phyloP scores from a whole-genome alignment of 2,329 filamentous ascomycete genomes.

The Colletotrichum truncatum region DNA sequence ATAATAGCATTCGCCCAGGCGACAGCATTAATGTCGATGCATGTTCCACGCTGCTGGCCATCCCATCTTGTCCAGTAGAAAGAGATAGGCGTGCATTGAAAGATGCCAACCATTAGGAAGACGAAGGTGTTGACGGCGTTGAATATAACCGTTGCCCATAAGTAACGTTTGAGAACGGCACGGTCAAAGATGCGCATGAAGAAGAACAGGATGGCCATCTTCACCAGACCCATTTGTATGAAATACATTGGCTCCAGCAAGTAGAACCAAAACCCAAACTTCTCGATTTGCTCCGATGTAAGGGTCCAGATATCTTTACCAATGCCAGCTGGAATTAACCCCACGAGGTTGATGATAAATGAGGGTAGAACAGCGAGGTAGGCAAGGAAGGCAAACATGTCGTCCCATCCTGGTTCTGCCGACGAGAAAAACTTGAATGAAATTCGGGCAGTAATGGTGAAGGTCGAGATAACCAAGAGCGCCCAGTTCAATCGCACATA shows the following conservation, averaged over 20 bases:
- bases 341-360: constrained; percentile 34
- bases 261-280: constrained; percentile 42
- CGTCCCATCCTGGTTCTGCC: constrained; percentile 40
- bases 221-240: constrained; percentile 45
- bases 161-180: constrained; percentile 36
- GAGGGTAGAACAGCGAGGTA: constrained; percentile 34
- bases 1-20: constrained; percentile 52
- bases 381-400: constrained; percentile 37
- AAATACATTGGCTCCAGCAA: constrained; percentile 49
- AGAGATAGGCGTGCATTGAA: constrained; percentile 49
- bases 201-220: constrained; percentile 51
- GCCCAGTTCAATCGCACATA: constrained; percentile 15
- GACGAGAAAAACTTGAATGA: constrained; percentile 37
- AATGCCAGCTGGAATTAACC: constrained; percentile 38
- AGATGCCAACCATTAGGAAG: constrained; percentile 43
- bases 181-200: constrained; percentile 52
- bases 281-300: constrained; percentile 30
- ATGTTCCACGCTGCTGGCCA: constrained; percentile 47
- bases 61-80: constrained; percentile 54
- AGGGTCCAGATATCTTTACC: constrained; percentile 46
- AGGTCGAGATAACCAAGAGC: constrained; percentile 4
- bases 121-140: constrained; percentile 39
- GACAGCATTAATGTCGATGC: constrained; percentile 49
- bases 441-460: constrained; percentile 46
- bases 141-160: constrained; percentile 44